phyloP scores from a whole-genome alignment of 345 rosid species.

The Euclidium syriacum region DNA sequence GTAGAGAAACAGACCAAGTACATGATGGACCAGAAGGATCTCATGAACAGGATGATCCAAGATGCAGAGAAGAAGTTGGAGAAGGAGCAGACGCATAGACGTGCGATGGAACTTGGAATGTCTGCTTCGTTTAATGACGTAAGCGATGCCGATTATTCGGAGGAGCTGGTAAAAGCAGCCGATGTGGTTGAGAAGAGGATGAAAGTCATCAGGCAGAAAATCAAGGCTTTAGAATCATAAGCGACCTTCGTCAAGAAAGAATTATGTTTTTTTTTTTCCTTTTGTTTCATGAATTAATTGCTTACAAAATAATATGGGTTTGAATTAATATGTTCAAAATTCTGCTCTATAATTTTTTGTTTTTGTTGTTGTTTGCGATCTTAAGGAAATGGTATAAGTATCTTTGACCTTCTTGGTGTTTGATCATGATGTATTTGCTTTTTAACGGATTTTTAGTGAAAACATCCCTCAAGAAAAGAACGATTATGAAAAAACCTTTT shows the following conservation, averaged over 20 bases:
- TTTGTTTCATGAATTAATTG: neutral
- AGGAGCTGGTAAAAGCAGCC: constrained; percentile 12
- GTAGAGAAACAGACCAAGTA: constrained; percentile 41
- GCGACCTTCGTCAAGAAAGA: neutral
- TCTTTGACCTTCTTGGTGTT: no score
- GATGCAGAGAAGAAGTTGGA: constrained; percentile 36
- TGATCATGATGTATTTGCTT: no score
- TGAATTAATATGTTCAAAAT: neutral
- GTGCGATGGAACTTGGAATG: constrained; percentile 29
- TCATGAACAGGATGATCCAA: constrained; percentile 31
- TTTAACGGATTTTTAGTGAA: no score
- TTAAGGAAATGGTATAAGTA: no score
- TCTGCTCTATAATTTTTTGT: neutral
- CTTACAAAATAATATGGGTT: neutral
- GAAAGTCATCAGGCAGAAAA: constrained; percentile 14
- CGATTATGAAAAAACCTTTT: no score
- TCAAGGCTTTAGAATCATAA: constrained; percentile 3
- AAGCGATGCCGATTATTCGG: constrained; percentile 15
- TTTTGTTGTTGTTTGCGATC: no score
- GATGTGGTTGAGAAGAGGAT: constrained; percentile 19
- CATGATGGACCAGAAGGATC: constrained; percentile 44
- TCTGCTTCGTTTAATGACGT: neutral
- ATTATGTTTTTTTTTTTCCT: neutral
- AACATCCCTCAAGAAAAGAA: no score
- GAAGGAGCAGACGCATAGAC: constrained; percentile 26